Conservation (phyloP, 768 basidiomycete species). For the Macrocybe gigantea region DNA sequence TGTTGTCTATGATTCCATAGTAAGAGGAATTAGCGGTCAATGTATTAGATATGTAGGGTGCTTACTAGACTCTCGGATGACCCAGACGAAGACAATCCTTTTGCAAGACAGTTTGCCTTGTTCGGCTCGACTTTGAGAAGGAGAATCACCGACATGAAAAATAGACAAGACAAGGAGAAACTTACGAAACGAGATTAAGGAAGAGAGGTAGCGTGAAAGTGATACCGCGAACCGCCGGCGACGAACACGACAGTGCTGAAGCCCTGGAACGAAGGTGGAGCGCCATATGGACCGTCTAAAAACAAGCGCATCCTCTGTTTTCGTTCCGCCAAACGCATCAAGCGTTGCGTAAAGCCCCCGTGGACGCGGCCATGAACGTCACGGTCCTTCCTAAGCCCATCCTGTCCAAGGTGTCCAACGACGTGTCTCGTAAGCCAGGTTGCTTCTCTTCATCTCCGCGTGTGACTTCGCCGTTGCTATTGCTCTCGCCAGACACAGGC, state of each 20-base stretch:
- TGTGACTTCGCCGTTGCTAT: too few species aligned
- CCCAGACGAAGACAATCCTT: constrained; percentile 35
- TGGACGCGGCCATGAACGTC: constrained; percentile 54
- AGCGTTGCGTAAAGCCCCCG: constrained; percentile 51
- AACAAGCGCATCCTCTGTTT: constrained; percentile 9
- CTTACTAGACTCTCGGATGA: constrained; percentile 31
- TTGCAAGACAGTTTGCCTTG: constrained; percentile 6
- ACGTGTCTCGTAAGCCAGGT: too few species aligned
- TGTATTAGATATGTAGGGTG: not conserved
- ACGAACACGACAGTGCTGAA: constrained; percentile 45
- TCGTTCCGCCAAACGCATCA: not conserved
- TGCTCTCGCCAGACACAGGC: too few species aligned
- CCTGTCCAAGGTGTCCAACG: too few species aligned
- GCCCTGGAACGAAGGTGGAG: constrained; percentile 29
- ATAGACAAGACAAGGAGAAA: not conserved
- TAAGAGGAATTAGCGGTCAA: not conserved
- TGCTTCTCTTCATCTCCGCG: too few species aligned
- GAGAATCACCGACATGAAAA: too few species aligned
- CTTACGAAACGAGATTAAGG: constrained; percentile 36
- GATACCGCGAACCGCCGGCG: constrained; percentile 45
- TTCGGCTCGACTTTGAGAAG: not conserved
- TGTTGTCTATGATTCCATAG: constrained; percentile 13
- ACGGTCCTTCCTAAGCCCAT: not conserved
- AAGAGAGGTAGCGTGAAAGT: constrained; percentile 42
- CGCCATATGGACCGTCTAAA: constrained; percentile 58